These are phyloP conservation scores for Ogataea paraovalis DNA, from an alignment of 805 yeast genomes.

Conservation along the genomic window DNA sequence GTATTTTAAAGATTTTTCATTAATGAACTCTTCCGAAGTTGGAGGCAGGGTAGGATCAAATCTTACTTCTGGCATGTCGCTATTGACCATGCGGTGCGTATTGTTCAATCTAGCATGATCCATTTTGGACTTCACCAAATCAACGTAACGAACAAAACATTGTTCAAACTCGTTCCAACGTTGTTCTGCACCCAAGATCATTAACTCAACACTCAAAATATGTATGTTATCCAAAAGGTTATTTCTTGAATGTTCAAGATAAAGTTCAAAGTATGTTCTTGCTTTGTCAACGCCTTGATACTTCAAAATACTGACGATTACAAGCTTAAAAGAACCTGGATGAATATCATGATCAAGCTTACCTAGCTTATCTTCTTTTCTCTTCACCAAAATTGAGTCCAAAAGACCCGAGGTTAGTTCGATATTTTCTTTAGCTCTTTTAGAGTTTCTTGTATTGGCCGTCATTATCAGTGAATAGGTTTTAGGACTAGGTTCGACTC, in stretches of 20 bases:
- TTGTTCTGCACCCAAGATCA: conserved; percentile 28
- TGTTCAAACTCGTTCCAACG: conserved; percentile 32
- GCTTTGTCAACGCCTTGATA: conserved; percentile 20
- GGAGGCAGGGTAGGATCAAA: neutral
- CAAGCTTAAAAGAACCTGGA: conserved; percentile 23
- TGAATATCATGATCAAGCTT: conserved; percentile 21
- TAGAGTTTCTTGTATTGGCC: conserved; percentile 15
- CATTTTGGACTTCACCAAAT: conserved; percentile 14
- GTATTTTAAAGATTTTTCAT: conserved; percentile 12
- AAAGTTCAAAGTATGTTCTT: conserved; percentile 26
- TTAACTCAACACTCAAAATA: conserved; percentile 24
- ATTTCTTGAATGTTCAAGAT: conserved; percentile 20
- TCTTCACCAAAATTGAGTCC: conserved; percentile 20
- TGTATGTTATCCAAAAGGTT: conserved; percentile 27
- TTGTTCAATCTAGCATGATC: conserved; percentile 13
- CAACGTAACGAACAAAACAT: conserved; percentile 23
- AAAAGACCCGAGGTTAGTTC: conserved; percentile 18
- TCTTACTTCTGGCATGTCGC: neutral
- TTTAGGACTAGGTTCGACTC: conserved; percentile 15
- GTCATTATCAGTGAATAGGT: conserved; percentile 28
- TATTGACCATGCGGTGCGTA: neutral
- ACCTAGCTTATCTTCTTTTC: conserved; percentile 20
- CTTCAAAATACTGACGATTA: conserved; percentile 17
- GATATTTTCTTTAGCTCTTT: conserved; percentile 14
- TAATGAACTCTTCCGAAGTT: conserved; percentile 3